Base-by-base conservation (phyloP, 108 stramenopile genomes). In the Cylindrotheca closterium region DNA sequence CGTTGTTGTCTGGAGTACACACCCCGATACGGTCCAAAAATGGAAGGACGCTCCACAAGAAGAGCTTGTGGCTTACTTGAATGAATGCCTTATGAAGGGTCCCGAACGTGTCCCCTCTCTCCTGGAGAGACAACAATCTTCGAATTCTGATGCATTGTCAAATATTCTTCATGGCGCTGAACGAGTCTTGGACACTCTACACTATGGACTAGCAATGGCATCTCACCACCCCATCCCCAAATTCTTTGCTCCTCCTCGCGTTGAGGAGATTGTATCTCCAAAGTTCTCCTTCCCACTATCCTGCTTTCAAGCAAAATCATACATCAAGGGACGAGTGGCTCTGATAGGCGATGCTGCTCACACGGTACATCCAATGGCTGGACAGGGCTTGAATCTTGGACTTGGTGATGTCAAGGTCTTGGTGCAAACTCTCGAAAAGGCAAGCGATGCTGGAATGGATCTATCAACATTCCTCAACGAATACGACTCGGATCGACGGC, bases 281-380 rank as follows among this genome's bases (percentile, higher is more conserved):
- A 67, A 67, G 29, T 67, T 76, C 55, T 60, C 85, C 55, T 68
- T 86, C 73, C 68, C 84, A 50, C 48, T 87, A 48, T 66, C 75
- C 8, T 79, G 86, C 68, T 58, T 61, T 60, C 48, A 73, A 72
- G 76, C 80, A 55, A 33, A 78, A 51, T 47, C 66, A 12, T 68
- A 84, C 65, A 51, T 60, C 48, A 60, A 59, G 1, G 61, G 57
- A 32, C 82, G 88, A 37, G 68, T 87, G 12, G 94, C 89, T 0
- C 67, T 98, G 51, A 81, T 96, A 2, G 96, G 97, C 29, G 97
- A 98, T 80, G 95, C 97, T 0, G 97, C 97, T 3, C 97, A 98
- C 79, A 93, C 94, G 0, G 82, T 98, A 22, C 98, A 98, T 81
- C 98, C 96, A 17, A 94, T 97, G 93, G 98, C 98, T 4, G 97